Evolutionary conservation across 805 yeast genomes (phyloP).

Genomic region (Candida sanyiensis): DNA sequence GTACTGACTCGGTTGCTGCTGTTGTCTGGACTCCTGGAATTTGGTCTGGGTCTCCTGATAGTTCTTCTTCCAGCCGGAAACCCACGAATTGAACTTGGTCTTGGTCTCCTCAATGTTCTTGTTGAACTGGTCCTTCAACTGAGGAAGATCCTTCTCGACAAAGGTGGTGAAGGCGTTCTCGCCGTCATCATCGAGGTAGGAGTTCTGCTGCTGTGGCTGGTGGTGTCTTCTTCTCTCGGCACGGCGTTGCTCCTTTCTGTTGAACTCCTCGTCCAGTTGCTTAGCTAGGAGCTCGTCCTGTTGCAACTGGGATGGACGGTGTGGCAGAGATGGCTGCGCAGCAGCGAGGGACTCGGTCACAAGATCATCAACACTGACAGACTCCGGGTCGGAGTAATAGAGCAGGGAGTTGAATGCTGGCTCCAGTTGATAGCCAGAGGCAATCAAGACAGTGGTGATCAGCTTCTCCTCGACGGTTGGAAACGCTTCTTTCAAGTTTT

Average conservation of each 20-base stretch:
- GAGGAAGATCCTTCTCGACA: conserved; percentile 49
- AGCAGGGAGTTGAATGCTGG: conserved; percentile 86
- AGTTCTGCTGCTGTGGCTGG: conserved; percentile 12
- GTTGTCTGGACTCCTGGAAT: conserved; percentile 11
- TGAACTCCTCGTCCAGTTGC: conserved; percentile 63
- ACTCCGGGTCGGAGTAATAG: conserved; percentile 68
- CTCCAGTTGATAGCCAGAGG: conserved; percentile 74
- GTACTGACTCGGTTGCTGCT: conserved; percentile 17
- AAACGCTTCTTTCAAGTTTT: conserved; percentile 77
- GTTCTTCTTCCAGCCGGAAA: conserved; percentile 26
- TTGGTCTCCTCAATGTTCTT: conserved; percentile 81
- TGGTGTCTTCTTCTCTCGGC: conserved; percentile 25
- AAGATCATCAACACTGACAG: conserved; percentile 40
- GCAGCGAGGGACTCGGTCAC: conserved; percentile 23
- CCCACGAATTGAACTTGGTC: conserved; percentile 69
- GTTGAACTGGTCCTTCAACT: conserved; percentile 58
- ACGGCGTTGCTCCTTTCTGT: conserved; percentile 26
- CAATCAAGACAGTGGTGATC: conserved; percentile 75
- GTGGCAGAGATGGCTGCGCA: conserved; percentile 31
- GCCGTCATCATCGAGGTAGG: conserved; percentile 30
- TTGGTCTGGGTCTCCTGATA: conserved; percentile 17
- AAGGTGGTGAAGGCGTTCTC: conserved; percentile 52
- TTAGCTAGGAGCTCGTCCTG: conserved; percentile 85
- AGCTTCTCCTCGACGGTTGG: conserved; percentile 69
- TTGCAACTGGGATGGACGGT: conserved; percentile 36